Evolutionary conservation across 73 alveolate species (phyloP).

Genomic region (Symbiodinium pilosum): DNA sequence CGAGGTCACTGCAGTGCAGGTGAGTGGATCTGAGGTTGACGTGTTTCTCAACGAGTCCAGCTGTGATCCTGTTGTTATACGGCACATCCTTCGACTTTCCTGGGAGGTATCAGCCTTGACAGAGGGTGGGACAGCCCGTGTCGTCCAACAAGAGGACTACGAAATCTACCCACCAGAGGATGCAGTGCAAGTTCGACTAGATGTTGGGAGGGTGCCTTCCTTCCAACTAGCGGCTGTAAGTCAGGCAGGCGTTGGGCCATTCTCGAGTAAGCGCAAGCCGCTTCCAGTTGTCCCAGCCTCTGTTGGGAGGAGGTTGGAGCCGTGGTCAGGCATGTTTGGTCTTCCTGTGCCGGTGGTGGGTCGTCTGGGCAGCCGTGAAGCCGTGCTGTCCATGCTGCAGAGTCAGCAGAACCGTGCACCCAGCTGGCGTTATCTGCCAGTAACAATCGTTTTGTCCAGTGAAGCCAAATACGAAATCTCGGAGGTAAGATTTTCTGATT

Average conservation of each 20-base stretch:
- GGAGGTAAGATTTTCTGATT: not conserved
- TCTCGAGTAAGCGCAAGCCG: not conserved
- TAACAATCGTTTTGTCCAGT: no score
- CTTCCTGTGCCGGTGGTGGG: no score
- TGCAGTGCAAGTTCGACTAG: not conserved
- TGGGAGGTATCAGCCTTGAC: not conserved
- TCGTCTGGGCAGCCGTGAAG: no score
- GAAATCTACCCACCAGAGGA: not conserved
- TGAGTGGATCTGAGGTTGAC: no score
- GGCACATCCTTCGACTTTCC: not conserved
- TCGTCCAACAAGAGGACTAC: not conserved
- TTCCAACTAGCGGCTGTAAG: not conserved
- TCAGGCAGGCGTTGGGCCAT: not conserved
- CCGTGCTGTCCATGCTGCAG: no score
- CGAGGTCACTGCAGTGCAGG: no score
- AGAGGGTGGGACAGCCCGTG: not conserved
- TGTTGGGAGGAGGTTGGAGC: no score
- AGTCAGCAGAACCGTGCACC: no score
- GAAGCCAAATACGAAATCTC: not conserved
- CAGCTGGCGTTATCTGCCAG: no score
- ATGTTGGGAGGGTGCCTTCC: not conserved
- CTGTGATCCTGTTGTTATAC: not conserved
- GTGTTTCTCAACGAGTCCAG: not conserved
- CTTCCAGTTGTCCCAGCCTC: no score
- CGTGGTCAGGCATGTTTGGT: no score